Evolutionary conservation across 805 yeast genomes (phyloP), one percentile per base, ranked within the genome.

Genomic region (Wickerhamiella bombiphila): DNA sequence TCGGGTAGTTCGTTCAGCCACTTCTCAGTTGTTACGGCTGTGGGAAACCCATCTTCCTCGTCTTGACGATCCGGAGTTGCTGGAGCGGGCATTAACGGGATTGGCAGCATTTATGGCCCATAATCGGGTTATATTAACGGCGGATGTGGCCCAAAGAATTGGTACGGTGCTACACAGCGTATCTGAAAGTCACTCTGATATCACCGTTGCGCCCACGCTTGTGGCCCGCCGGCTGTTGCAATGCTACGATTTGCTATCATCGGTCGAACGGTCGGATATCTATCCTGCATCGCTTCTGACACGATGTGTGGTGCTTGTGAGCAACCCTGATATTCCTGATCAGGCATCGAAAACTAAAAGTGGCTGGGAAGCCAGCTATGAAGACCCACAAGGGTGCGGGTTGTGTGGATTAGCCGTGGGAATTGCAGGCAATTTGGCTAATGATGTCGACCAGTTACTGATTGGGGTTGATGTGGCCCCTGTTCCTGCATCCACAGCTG

Each of bases 11-110:
- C 60, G 65, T 36, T 61, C 72, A 39, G 76, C 76, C 44, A 58
- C 68, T 11, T 65, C 74, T 2, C 82, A 76, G 45, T 61, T 80
- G 35, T 55, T 79, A 33, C 54, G 64, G 7, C 60, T 78, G 40
- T 80, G 86, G 86, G 74, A 74, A 43, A 65, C 69, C 31, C 59
- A 76, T 5, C 49, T 74, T 28, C 55, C 36, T 52, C 57, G 57
- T 24, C 52, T 62, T 36, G 75, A 73, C 45, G 64, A 74, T 4
- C 66, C 78, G 42, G 65, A 71, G 9, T 41, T 24, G 5, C 19
- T 37, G 1, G 46, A 42, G 42, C 70, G 70, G 43, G 69, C 82
- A 0, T 54, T 80, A 33, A 64, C 74, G 1, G 74, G 80, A 33
- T 51, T 79, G 14, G 48, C 70, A 19, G 64, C 71, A 5, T 77